Evolutionary conservation across 2,329 filamentous ascomycete species (phyloP).

Genomic region (Seiridium cupressi): DNA sequence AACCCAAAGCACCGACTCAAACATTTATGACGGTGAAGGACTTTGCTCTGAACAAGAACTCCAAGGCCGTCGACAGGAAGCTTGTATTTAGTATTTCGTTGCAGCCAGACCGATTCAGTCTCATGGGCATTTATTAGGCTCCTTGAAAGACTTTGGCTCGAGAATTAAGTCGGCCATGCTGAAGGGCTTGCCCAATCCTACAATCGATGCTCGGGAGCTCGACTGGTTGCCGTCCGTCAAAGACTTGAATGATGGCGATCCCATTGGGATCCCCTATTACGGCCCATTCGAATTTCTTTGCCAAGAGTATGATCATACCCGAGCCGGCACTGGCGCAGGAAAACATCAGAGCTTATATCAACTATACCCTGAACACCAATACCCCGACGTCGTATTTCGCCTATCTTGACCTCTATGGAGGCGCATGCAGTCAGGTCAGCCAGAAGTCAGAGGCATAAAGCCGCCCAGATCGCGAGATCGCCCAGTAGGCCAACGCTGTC

Average conservation of each 20-base stretch:
- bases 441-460: constrained; percentile 7
- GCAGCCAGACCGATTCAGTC: constrained; percentile 17
- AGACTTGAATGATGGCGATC: constrained; percentile 13
- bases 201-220: constrained; percentile 7
- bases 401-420: constrained; percentile 32
- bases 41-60: constrained; percentile 27
- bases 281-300: constrained; percentile 28
- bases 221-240: constrained; percentile 21
- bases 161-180: constrained; percentile 25
- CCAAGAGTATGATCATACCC: constrained; percentile 31
- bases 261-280: constrained; percentile 12
- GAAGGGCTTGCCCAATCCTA: constrained; percentile 13
- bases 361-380: constrained; percentile 12
- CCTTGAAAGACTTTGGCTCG: constrained; percentile 17
- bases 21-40: constrained; percentile 24
- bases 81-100: constrained; percentile 26
- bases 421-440: constrained; percentile 28
- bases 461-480: not conserved
- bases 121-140: constrained; percentile 32
- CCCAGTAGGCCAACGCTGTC: no score
- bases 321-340: constrained; percentile 20
- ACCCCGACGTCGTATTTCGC: constrained; percentile 26
- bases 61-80: constrained; percentile 23
- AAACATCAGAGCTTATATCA: constrained; percentile 21
- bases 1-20: not conserved